Base-by-base conservation (phyloP, 1,284 basidiomycete genomes). In the Marasmius fiardii region DNA sequence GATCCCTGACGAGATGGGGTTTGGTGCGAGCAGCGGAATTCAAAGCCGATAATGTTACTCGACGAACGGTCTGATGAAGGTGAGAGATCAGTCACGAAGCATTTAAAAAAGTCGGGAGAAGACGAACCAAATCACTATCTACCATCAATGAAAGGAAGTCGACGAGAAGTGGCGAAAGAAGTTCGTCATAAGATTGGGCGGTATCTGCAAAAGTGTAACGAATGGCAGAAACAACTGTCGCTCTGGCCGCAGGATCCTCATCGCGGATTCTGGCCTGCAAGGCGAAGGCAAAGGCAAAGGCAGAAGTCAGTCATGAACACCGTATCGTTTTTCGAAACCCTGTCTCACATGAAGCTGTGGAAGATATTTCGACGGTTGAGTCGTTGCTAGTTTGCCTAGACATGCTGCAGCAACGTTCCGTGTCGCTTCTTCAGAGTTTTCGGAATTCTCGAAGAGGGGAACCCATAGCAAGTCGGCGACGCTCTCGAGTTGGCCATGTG, bases 11-110 rank as follows among this genome's bases (percentile, higher is more conserved):
- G 43, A 99, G 81, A 65, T 95, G 83, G 0, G 95, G 90, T 68
- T 98, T 98, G 65, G 95, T 92, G 64, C 96, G 90, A 14, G 94
- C 93, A 1, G 94, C 94, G 31, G 95, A 94, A 72, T 97, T 98
- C 58, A 99, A 74, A 1, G 93, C 85, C 1, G 93, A 94, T 14
- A 98, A 73, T 2, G 94, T 90, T 10, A 96, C 77, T 11, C 93
- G 83, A 55, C 93, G 89, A 43, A 97, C 94, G 51, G 86, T 87
- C 93, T 95, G 56, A 8, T n/a, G n/a, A 57, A 41, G 16, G 51
- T 31, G 44, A 18, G 49, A 60, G 51, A 55, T 55, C 12, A 55
- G 8, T 52, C n/a, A 43, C 16, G 45, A 23, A 24, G 37, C 6
- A n/a, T 54, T 43, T 23, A 21, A 16, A 21, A 56, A 5, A 12